Evolutionary conservation across 805 yeast species (phyloP).

Genomic region (Myxozyma kluyveri): DNA sequence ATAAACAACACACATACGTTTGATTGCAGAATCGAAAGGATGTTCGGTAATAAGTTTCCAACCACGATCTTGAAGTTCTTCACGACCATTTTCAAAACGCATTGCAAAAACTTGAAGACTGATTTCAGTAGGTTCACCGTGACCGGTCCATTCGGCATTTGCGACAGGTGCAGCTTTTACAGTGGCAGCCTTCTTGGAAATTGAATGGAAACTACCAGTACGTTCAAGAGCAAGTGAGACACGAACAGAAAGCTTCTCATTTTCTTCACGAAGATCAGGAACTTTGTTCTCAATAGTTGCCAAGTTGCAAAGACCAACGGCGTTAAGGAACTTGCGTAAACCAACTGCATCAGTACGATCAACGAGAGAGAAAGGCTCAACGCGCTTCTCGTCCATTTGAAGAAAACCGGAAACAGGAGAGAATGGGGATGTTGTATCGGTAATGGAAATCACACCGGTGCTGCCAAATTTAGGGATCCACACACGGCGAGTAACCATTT

Average conservation of each 20-base stretch:
- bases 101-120: constrained; percentile 77
- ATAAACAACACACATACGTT: constrained; percentile 69
- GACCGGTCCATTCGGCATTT: constrained; percentile 58
- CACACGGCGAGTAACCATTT: constrained; percentile 67
- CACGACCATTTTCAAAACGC: constrained; percentile 53
- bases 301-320: constrained; percentile 77
- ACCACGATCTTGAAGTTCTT: constrained; percentile 41
- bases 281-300: constrained; percentile 55
- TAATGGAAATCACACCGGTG: constrained; percentile 29
- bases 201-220: not conserved
- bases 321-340: constrained; percentile 49
- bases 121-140: constrained; percentile 88
- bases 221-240: constrained; percentile 4
- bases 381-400: constrained; percentile 4
- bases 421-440: constrained; percentile 20
- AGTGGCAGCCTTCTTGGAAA: not conserved
- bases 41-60: constrained; percentile 55
- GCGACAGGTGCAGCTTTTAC: not conserved
- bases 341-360: not conserved
- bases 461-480: constrained; percentile 53
- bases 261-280: constrained; percentile 30
- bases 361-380: constrained; percentile 4
- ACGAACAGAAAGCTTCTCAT: constrained; percentile 36
- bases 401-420: constrained; percentile 26
- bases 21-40: constrained; percentile 75